Conservation (phyloP, 768 basidiomycete genomes). For the Saitozyma sp. region DNA sequence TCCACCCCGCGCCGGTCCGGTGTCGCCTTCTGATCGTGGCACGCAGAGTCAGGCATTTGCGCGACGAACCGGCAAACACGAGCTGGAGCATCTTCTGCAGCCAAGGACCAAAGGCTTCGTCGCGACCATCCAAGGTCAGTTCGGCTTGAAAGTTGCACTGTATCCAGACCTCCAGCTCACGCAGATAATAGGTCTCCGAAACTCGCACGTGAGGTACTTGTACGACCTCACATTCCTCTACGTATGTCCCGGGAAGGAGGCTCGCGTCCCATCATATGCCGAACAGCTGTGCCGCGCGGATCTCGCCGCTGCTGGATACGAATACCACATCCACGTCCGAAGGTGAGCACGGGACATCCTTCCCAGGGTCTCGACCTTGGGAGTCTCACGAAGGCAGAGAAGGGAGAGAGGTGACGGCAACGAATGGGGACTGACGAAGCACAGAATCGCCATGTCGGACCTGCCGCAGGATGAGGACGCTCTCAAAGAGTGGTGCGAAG, state of each 20-base stretch:
- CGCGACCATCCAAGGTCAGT: slow-evolving; percentile 32
- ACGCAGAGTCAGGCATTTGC: slow-evolving; percentile 31
- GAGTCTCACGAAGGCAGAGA: no score
- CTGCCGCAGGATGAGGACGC: slow-evolving; percentile 29
- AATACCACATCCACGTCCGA: slow-evolving; percentile 25
- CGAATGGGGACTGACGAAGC: background rate
- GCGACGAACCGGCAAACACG: slow-evolving; percentile 14
- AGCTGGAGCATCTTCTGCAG: slow-evolving; percentile 27
- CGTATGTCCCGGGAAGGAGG: slow-evolving; percentile 11
- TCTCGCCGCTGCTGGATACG: slow-evolving; percentile 28
- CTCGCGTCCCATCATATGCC: slow-evolving; percentile 18
- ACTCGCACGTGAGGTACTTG: slow-evolving; percentile 35
- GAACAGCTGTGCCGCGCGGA: slow-evolving; percentile 24
- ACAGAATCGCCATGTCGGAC: slow-evolving; percentile 23
- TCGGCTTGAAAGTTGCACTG: background rate
- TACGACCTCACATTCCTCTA: slow-evolving; percentile 39
- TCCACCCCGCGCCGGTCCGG: background rate
- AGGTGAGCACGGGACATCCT: no score
- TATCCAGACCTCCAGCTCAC: no score
- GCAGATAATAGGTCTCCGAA: slow-evolving; percentile 19
- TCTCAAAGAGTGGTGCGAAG: slow-evolving; percentile 32
- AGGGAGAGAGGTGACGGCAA: no score
- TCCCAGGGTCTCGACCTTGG: no score
- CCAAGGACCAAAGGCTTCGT: slow-evolving; percentile 40
- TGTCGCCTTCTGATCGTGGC: background rate